A percentile compares a stretch with the other conserved stretches of the same genome.
Conservation (phyloP, 2,329 filamentous ascomycete species). For the Fusarium verticillioides region DNA sequence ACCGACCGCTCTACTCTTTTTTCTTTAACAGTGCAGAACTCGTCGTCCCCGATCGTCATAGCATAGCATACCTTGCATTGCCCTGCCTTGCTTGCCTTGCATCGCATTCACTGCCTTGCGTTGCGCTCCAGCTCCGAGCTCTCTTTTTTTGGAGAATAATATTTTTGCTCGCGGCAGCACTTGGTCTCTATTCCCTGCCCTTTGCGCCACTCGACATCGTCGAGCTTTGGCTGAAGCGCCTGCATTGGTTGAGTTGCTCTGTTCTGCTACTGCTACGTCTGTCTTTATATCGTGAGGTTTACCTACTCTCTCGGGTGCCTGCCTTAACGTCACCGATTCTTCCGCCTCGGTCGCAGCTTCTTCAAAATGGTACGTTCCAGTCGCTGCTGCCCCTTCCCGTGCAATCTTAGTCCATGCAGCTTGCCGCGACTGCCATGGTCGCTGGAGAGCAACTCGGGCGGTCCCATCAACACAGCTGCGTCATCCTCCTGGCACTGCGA, state of each 20-base stretch:
- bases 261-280: conserved; percentile 15
- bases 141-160: conserved; percentile 29
- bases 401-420: conserved; percentile 26
- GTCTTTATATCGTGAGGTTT: conserved; percentile 28
- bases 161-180: conserved; percentile 11
- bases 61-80: conserved; percentile 16
- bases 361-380: conserved; percentile 40
- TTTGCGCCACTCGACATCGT: conserved; percentile 31
- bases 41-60: conserved; percentile 28
- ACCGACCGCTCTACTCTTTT: conserved; percentile 39
- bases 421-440: conserved; percentile 26
- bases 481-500: conserved; percentile 23
- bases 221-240: conserved; percentile 27
- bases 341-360: conserved; percentile 24
- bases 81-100: conserved; percentile 14
- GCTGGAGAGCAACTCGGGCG: conserved; percentile 14
- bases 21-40: conserved; percentile 23
- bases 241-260: conserved; percentile 14
- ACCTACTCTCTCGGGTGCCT: conserved; percentile 6
- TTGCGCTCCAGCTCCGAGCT: conserved; percentile 15
- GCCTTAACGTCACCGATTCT: conserved; percentile 5
- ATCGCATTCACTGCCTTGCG: conserved; percentile 26
- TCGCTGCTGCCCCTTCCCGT: conserved; percentile 10
- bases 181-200: conserved; percentile 6
- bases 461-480: conserved; percentile 30